Evolutionary conservation across 2,329 filamentous ascomycete genomes (phyloP).

Genomic region (Domatiomyces globalis): DNA sequence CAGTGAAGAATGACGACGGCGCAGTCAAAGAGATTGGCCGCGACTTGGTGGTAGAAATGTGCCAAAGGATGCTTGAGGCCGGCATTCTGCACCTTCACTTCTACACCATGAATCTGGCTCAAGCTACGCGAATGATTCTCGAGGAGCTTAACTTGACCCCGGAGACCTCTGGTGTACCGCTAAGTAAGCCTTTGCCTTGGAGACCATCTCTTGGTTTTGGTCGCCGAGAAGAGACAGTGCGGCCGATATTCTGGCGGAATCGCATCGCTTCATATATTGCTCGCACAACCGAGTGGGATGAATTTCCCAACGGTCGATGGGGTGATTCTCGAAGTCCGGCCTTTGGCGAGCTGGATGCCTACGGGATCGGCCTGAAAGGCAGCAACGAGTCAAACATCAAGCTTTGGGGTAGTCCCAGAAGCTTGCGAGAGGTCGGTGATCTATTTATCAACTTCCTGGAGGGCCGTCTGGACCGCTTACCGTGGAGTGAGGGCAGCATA

Average conservation of each 20-base stretch:
- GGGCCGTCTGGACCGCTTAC: slow-evolving; percentile 65
- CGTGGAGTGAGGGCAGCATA: slow-evolving; percentile 88
- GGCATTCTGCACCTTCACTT: slow-evolving; percentile 88
- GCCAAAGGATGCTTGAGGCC: slow-evolving; percentile 64
- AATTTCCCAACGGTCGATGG: slow-evolving; percentile 98
- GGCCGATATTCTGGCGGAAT: slow-evolving; percentile 97
- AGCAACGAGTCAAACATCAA: slow-evolving; percentile 93
- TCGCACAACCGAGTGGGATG: slow-evolving; percentile 95
- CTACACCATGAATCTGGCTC: slow-evolving; percentile 98
- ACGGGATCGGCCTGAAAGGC: slow-evolving; percentile 84
- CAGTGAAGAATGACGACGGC: slow-evolving; percentile 91
- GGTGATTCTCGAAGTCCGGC: slow-evolving; percentile 92
- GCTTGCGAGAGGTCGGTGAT: slow-evolving; percentile 63
- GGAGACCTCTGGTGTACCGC: slow-evolving; percentile 53
- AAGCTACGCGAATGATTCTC: slow-evolving; percentile 84
- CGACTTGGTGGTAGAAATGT: slow-evolving; percentile 76
- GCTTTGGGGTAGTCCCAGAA: slow-evolving; percentile 77
- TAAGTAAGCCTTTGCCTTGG: slow-evolving; percentile 89
- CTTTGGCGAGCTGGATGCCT: slow-evolving; percentile 87
- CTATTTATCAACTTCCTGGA: slow-evolving; percentile 78
- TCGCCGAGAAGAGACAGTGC: slow-evolving; percentile 82
- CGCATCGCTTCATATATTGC: slow-evolving; percentile 89
- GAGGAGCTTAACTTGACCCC: slow-evolving; percentile 78
- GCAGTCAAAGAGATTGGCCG: slow-evolving; percentile 84
- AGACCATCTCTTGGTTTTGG: slow-evolving; percentile 83